Conservation (phyloP, 2,329 filamentous ascomycete species). For the Sporothrix brunneoviolacea region DNA sequence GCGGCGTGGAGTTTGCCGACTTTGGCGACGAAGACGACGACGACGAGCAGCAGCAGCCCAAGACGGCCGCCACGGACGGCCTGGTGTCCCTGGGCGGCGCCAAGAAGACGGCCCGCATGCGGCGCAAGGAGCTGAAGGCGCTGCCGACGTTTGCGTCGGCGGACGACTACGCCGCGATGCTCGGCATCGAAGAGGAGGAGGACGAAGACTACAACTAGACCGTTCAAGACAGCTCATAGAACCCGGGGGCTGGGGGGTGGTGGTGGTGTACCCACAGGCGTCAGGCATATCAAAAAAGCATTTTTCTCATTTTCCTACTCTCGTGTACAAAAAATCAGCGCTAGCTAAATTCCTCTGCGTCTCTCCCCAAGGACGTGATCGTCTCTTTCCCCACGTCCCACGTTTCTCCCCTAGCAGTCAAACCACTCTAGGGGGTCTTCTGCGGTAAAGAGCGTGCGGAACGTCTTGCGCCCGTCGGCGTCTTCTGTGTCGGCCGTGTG, state of each 20-base stretch:
- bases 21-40: constrained; percentile 35
- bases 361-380: too few relatives aligned
- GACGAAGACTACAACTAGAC: too few relatives aligned
- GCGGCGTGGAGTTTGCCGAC: constrained; percentile 30
- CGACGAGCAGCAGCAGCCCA: constrained; percentile 30
- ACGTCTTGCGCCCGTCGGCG: constrained; percentile 35
- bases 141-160: constrained; percentile 88
- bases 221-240: too few relatives aligned
- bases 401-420: constrained; percentile 31
- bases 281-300: too few relatives aligned
- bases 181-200: constrained; percentile 62
- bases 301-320: too few relatives aligned
- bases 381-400: background rate
- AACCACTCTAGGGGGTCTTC: constrained; percentile 49
- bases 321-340: too few relatives aligned
- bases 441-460: constrained; percentile 39
- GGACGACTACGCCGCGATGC: constrained; percentile 85
- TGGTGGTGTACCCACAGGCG: too few relatives aligned
- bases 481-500: constrained; percentile 37
- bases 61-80: constrained; percentile 34
- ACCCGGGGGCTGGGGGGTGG: too few relatives aligned
- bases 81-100: constrained; percentile 24
- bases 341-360: too few relatives aligned
- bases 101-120: constrained; percentile 46
- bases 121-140: constrained; percentile 78